Conservation (phyloP, 75 land plant genomes). For the Picea sitchensis region DNA sequence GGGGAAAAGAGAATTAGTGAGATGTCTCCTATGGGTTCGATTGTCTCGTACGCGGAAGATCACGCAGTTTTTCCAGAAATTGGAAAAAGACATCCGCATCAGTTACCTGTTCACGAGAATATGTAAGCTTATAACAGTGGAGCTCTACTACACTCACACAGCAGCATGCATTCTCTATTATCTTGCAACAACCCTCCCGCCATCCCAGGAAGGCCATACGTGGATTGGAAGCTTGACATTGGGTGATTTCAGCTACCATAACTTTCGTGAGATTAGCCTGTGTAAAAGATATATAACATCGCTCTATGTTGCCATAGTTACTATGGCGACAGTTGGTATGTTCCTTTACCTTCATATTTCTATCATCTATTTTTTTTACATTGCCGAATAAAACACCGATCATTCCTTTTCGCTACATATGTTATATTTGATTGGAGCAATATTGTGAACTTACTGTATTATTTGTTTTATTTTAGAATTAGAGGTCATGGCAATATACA, state of each 20-base stretch:
- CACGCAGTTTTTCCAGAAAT: slow-evolving; percentile 17
- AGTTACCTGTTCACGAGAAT: slow-evolving; percentile 44
- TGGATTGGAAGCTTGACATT: slow-evolving; percentile 76
- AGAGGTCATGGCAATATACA: too few relatives aligned
- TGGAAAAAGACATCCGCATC: slow-evolving; percentile 45
- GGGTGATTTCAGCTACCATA: slow-evolving; percentile 46
- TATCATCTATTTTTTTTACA: too few relatives aligned
- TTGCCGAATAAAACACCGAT: too few relatives aligned
- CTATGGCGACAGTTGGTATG: slow-evolving; percentile 84
- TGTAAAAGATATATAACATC: slow-evolving; percentile 58
- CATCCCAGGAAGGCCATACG: slow-evolving; percentile 29
- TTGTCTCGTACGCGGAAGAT: slow-evolving; percentile 34
- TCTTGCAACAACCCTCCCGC: slow-evolving; percentile 38
- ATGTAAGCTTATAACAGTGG: slow-evolving; percentile 38
- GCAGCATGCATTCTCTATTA: slow-evolving; percentile 56
- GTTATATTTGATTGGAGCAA: too few relatives aligned
- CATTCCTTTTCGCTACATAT: too few relatives aligned
- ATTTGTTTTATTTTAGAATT: background rate
- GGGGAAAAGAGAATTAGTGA: slow-evolving; percentile 29
- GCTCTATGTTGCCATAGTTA: slow-evolving; percentile 66
- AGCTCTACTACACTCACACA: slow-evolving; percentile 55
- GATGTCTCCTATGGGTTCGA: slow-evolving; percentile 33
- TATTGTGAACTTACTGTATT: too few relatives aligned
- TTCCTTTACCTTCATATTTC: too few relatives aligned
- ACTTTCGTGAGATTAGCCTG: slow-evolving; percentile 61